Base-by-base conservation (phyloP, 768 basidiomycete genomes). In the Leccinum subgranulosum region DNA sequence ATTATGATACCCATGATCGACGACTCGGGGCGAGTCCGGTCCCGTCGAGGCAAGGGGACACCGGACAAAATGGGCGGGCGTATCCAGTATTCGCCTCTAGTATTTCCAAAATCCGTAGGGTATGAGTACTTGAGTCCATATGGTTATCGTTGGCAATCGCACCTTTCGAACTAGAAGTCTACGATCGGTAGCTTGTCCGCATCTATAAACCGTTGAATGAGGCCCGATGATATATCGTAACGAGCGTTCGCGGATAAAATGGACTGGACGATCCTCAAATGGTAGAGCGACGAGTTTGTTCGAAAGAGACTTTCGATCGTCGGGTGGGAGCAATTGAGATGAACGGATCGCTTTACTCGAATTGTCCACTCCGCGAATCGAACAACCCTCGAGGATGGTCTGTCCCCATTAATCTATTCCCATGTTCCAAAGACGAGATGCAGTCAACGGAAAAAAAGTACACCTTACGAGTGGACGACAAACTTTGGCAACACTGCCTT, bases 311-410 rank as follows among this genome's bases (percentile, higher is more conserved):
- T 21, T 46, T 21, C 14, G 11, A 54, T 43, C 53, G 45, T 41
- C 56, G 56, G 49, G 51, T 59, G 56, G 61, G 49, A 49, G 56
- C 33, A 53, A 53, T 64, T 39, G 45, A 47, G 28, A 29, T 14
- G 29, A 41, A 56, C 46, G 36, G 36, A 39, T 46, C 52, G 46
- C 41, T 54, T 48, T 39, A 27, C 64, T 65, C 54, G 10, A 57
- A 66, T 63, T 8, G 53, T 45, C 55, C 49, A 60, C 66, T 66
- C 66, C 66, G 64, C 66, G 66, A 66, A 56, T 14, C 46, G 48
- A 34, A 48, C 27, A 12, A 31, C 27, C 17, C 33, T 36, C 46
- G 14, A 46, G 23, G 14, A 39, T 10, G 19, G n/a, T 54, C 59
- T 25, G n/a, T 54, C 59, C 39, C 39, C 33, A 33, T 62, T 58